Evolutionary conservation across 495 filamentous ascomycete genomes (phyloP), one percentile per base, ranked within the genome.

Genomic region (Annulohypoxylon bovei): DNA sequence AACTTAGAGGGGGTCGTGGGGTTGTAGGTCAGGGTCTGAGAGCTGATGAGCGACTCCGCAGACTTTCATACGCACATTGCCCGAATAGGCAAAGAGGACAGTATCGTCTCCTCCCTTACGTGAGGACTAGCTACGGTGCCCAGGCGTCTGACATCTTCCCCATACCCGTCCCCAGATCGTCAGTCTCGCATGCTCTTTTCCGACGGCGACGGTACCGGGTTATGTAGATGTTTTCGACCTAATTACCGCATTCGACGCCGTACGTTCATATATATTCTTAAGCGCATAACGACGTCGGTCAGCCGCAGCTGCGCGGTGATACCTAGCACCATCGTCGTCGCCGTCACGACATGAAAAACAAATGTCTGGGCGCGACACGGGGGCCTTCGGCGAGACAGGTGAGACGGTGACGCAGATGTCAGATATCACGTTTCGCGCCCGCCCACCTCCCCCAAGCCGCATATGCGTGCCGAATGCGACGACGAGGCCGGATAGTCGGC

Each of bases 391-490:
- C 46, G 39, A 42, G 39, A 42, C 46, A 28, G 28, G 49, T 53
- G 49, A 33, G 49, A 53, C 49, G 11, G 27, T 33, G 49, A 32
- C 49, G 27, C 49, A 53, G 49, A 53, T 53, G 33, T 56, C 32
- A 39, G 27, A 30, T 56, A 56, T 56, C 65, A 62, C 58, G 65
- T 68, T 68, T 62, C 58, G 65, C 65, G 50, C 39, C 39, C n/a
- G 6, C 5, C 30, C 39, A 58, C 50, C 54, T 59, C 63, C 63
- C 30, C 23, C 33, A 25, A 8, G 22, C 63, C 58, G 68, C 44
- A 64, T 62, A 23, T 32, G 37, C 16, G 58, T 71, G 62, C 68
- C 68, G 68, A 50, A 44, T 63, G 68, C 35, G 63, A 71, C 68
- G 63, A 42, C 53, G 47, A 16, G 23, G 20, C 50, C 57, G 68